Evolutionary conservation across 495 filamentous ascomycete genomes (phyloP).

Genomic region (Aspergillus sclerotiicarbonarius): DNA sequence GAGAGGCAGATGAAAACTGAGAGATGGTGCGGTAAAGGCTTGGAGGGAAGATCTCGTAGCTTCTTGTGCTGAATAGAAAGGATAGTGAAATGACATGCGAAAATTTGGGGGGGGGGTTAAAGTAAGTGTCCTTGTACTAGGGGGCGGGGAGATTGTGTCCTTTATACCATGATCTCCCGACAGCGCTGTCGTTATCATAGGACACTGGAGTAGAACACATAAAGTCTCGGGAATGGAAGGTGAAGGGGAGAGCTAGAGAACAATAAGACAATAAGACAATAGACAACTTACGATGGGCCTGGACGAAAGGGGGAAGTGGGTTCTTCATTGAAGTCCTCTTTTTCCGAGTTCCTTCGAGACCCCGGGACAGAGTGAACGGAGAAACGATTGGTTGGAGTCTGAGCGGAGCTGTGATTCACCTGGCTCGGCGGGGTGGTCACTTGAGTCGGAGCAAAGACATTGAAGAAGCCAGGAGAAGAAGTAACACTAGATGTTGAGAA

Average conservation of each 20-base stretch:
- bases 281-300: conserved; percentile 39
- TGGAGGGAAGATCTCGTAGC: background rate
- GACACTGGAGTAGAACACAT: conserved; percentile 7
- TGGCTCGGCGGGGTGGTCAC: conserved; percentile 58
- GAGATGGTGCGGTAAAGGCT: conserved; percentile 8
- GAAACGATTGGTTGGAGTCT: conserved; percentile 45
- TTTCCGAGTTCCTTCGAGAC: conserved; percentile 66
- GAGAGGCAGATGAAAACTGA: background rate
- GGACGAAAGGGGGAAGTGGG: conserved; percentile 34
- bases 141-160: background rate
- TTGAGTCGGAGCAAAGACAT: conserved; percentile 69
- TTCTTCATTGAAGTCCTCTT: conserved; percentile 42
- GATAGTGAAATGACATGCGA: background rate
- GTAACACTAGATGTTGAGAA: conserved; percentile 81
- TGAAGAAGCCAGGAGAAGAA: conserved; percentile 74
- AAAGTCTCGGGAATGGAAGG: conserved; percentile 6
- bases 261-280: conserved; percentile 6
- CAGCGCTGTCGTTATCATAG: background rate
- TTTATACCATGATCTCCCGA: background rate
- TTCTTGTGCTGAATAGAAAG: background rate
- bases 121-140: background rate
- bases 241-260: conserved; percentile 14
- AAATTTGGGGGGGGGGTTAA: background rate
- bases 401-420: conserved; percentile 42
- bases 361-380: conserved; percentile 80